phyloP scores from a whole-genome alignment of 306 rosid species.

The Medicago lupulina region DNA sequence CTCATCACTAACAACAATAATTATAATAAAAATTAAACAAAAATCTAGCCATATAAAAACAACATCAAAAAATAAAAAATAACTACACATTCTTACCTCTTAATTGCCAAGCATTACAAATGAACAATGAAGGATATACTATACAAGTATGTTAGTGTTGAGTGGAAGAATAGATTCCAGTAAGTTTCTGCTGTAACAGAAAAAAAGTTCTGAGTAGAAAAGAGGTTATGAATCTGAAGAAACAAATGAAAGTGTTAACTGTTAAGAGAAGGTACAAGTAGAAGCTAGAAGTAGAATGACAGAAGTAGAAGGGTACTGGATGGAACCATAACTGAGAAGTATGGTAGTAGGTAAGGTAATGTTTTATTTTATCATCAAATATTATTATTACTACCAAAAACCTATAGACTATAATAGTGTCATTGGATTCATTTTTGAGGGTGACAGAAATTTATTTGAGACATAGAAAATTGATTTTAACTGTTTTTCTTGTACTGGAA shows the following conservation, averaged over 20 bases:
- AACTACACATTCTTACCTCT: not conserved
- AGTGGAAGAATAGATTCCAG: too few species aligned
- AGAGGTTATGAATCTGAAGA: not conserved
- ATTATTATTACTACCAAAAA: not conserved
- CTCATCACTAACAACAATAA: not conserved
- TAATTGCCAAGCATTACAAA: not conserved
- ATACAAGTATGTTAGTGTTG: too few species aligned
- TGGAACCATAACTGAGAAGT: not conserved
- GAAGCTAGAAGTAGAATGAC: not conserved
- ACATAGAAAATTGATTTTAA: not conserved
- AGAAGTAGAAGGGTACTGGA: not conserved
- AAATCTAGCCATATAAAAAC: not conserved
- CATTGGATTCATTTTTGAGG: not conserved
- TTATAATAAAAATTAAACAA: not conserved
- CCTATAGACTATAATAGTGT: not conserved
- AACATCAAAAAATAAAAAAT: not conserved
- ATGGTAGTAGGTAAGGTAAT: not conserved
- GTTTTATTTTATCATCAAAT: not conserved
- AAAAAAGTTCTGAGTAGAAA: not conserved
- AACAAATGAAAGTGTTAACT: not conserved
- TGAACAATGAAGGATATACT: not conserved
- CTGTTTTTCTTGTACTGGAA: not conserved
- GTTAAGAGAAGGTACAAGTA: not conserved
- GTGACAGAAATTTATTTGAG: not conserved
- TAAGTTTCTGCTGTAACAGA: not conserved